Percentiles rank a stretch among this genome's conserved stretches.
These are phyloP conservation scores for Penicillium sp. DNA, from an alignment of 2,329 filamentous ascomycete species.

Conservation along the genomic window DNA sequence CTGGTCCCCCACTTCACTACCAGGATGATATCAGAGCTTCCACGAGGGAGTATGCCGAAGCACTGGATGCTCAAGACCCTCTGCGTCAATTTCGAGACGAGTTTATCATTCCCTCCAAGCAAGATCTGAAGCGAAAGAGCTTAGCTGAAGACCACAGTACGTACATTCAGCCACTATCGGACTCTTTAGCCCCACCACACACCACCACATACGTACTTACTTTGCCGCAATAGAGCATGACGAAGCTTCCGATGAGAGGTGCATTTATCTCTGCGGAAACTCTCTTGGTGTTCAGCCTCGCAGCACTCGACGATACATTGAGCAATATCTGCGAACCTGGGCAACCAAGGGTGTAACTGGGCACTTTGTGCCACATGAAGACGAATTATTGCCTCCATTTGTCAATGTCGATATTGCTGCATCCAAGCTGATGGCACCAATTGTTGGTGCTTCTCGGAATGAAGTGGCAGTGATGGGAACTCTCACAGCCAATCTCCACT, in stretches of 20 bases:
- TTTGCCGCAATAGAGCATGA: conserved; percentile 18
- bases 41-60: conserved; percentile 43
- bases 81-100: conserved; percentile 65
- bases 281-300: conserved; percentile 83
- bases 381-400: conserved; percentile 71
- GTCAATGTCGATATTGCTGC: conserved; percentile 77
- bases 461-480: conserved; percentile 91
- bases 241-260: conserved; percentile 47
- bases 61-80: conserved; percentile 63
- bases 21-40: conserved; percentile 38
- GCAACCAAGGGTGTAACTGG: conserved; percentile 80
- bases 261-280: conserved; percentile 86
- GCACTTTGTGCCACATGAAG: conserved; percentile 71
- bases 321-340: conserved; percentile 79
- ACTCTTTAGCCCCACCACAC: neutral
- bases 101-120: conserved; percentile 76
- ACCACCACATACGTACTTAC: neutral
- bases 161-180: neutral
- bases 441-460: conserved; percentile 71
- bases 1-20: conserved; percentile 33
- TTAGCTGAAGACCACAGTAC: conserved; percentile 43
- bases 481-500: conserved; percentile 76
- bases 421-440: conserved; percentile 66
- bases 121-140: conserved; percentile 67
- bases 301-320: conserved; percentile 64